Base-by-base conservation (phyloP, 768 basidiomycete genomes). In the Boletellus sp. region DNA sequence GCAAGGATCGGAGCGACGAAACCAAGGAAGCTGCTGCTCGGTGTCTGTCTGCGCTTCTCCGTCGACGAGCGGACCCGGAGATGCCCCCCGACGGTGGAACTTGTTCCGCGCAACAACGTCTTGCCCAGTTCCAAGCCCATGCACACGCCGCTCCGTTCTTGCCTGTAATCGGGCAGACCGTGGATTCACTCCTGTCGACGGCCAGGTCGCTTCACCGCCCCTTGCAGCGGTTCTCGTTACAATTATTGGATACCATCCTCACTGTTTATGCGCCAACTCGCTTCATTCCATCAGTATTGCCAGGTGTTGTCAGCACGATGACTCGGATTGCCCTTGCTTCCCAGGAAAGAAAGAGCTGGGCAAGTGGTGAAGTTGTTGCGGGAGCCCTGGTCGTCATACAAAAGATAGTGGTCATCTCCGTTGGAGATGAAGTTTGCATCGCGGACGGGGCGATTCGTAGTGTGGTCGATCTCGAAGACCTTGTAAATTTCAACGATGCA, bases 161-260 rank as follows among this genome's bases (percentile, higher is more conserved):
- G 32, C 87, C 94, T 6, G 74, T 95, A 35, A 70, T 94, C 26
- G 94, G 93, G 12, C 89, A 89, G 65, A 90, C 88, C 10, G 68
- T 96, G 34, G 82, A 87, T 55, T 80, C 83, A 6, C 72, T 94
- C n/a, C 73, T 95, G 42, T 66, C 61, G 12, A 74, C 79, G 11
- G 71, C 84, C 1, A 71, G 75, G 44, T 84, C 89, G 4, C 71
- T 70, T 6, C 74, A 83, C 53, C 66, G 78, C 4, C 65, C 78
- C n/a, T 70, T 94, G 33, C 90, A 92, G 56, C 70, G 72, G 15
- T 51, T 74, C 4, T 86, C 87, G 12, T 73, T 95, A 17, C 73
- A 80, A 20, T 62, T 84, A 19, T 64, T 90, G 6, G 68, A 68
- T 26, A 57, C 79, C 13, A 66, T 93, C 31, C 62, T 94, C 50